Base-by-base conservation (phyloP, 1,139 yeast species). In the Meyerozyma guilliermondii region DNA sequence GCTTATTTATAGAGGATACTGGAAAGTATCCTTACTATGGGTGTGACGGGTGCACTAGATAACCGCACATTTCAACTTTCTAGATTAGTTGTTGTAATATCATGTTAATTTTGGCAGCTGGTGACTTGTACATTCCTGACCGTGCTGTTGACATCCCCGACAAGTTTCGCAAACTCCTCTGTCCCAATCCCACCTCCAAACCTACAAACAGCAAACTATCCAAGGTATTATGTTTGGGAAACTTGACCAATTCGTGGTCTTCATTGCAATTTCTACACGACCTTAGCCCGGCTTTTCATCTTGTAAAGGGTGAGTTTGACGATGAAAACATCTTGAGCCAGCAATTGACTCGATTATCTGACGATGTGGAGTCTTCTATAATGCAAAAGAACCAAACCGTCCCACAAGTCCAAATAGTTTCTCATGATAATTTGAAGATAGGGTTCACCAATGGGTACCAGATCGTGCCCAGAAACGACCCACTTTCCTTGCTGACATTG, bases 51-150 rank as follows among this genome's bases (percentile, higher is more conserved):
- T 26, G 28, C 6, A 4, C 28, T 26, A 26, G 28, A 10, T 26
- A 26, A 26, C 11, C 28, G 22, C 22, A 20, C 22, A 20, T 20
- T 20, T 20, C 22, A 20, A 7, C 22, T 20, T 20, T 26, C 13
- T 26, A 26, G 28, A 26, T 26, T 26, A 26, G 13, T 26, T 26
- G 28, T 26, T 26, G 28, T 26, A 26, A 22, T 29, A 38, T 23
- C 39, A 89, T 89, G 97, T 71, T 92, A 41, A 78, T 92, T n/a
- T 73, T 92, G 39, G 94, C 95, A 7, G 79, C 91, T 50, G 96
- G 96, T 8, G 98, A 92, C 59, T 71, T 92, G 11, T 88, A 83
- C 60, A 83, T 92, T 27, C 98, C 98, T 0, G 92, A 88, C 48
- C 69, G 98, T 51, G 84, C 94, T 11, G 71, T 78, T 33, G 91